Percentiles rank a stretch among this genome's conserved stretches.
Evolutionary conservation across 2,329 filamentous ascomycete genomes (phyloP).

Genomic region (Zasmidium citrigriseum): DNA sequence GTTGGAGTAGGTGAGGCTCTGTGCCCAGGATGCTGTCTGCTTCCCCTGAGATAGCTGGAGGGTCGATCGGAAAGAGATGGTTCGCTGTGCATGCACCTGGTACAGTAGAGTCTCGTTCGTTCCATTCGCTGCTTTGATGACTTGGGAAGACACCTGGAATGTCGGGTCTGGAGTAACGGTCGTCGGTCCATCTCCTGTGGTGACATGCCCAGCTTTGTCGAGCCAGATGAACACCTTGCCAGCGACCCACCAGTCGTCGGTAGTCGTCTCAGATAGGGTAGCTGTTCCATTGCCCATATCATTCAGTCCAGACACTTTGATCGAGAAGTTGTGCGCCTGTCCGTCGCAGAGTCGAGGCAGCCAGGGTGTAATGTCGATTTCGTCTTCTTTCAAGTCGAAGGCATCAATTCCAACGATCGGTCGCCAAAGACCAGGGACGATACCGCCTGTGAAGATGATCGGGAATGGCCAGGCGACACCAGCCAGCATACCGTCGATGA

Average conservation of each 20-base stretch:
- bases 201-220: slow-evolving; percentile 47
- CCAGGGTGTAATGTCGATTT: slow-evolving; percentile 81
- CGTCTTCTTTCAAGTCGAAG: slow-evolving; percentile 76
- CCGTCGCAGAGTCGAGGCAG: slow-evolving; percentile 70
- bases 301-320: slow-evolving; percentile 66
- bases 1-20: slow-evolving; percentile 59
- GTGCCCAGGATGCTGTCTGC: slow-evolving; percentile 55
- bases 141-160: slow-evolving; percentile 53
- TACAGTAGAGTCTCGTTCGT: slow-evolving; percentile 59
- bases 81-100: slow-evolving; percentile 57
- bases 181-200: slow-evolving; percentile 54
- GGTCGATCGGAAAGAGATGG: slow-evolving; percentile 55
- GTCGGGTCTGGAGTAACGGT: slow-evolving; percentile 44
- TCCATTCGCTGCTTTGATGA: slow-evolving; percentile 52
- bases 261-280: slow-evolving; percentile 56
- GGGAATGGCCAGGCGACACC: slow-evolving; percentile 82
- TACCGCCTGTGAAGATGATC: slow-evolving; percentile 77
- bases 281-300: slow-evolving; percentile 55
- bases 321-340: slow-evolving; percentile 64
- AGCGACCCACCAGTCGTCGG: slow-evolving; percentile 72
- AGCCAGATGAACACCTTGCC: slow-evolving; percentile 82
- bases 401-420: slow-evolving; percentile 77
- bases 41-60: slow-evolving; percentile 53
- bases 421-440: slow-evolving; percentile 74
- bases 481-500: slow-evolving; percentile 71